Evolutionary conservation across 106 monocot species (phyloP), one percentile per base, ranked within the genome.

Genomic region (Alisma plantagoaquatica): DNA sequence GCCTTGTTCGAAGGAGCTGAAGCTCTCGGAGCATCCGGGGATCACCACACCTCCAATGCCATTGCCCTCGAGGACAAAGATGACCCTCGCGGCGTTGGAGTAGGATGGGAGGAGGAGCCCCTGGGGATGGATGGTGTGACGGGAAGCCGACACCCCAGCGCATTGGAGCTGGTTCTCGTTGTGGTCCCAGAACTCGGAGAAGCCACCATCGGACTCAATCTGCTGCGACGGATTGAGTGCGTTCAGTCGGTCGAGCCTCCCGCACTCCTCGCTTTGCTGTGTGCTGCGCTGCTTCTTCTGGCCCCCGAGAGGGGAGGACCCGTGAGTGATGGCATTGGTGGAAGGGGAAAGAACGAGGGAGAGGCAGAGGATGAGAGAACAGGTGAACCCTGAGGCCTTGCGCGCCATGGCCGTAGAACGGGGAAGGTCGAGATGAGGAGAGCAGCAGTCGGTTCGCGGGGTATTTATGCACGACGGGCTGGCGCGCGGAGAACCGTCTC

Each of bases 1-100:
- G n/a, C n/a, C n/a, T n/a, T n/a, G n/a, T n/a, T n/a, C n/a, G 50
- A 41, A 48, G 16, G 46, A 49, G 7, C 38, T 29, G 63, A 51
- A 63, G 11, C 33, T 63, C 63, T 63, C 63, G 7, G 63, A 51
- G 51, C 63, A 63, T 0, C 51, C 63, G 10, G 63, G 63, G 30
- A 63, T 33, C 21, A 63, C 63, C 15, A 63, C 32, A 7, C 63
- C 63, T 0, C 33, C 30, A 23, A 51, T 38, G 3, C 63, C 63
- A 50, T 19, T 16, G 2, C 51, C 63, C 51, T 3, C 35, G n/a
- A 33, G 30, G 51, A 0, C 0, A 42, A 24, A 4, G 19, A 29
- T 0, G 60, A n/a, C n/a, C n/a, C n/a, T n/a, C n/a, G n/a, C 46
- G 15, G 60, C 25, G 28, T 60, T 60, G 60, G 60, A 46, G 60